Evolutionary conservation across 1,139 yeast genomes (phyloP), one percentile per base, ranked within the genome.

Genomic region (Suhomyces bolitotheri): DNA sequence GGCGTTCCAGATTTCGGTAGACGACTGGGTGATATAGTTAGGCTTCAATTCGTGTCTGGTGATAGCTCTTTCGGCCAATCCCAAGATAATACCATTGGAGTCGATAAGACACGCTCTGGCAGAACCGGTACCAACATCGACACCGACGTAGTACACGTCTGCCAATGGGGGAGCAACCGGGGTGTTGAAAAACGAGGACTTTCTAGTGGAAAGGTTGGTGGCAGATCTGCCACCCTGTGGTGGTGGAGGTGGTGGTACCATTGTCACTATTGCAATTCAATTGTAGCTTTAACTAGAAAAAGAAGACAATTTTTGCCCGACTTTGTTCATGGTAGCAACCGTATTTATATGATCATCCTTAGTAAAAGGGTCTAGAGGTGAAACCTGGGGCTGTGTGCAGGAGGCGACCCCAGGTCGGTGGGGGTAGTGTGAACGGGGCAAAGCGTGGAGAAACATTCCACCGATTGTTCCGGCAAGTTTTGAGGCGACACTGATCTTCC

Each of bases 61-160:
- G 45, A 84, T 84, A 19, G 89, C 85, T 40, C 89, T 74, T 53
- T 90, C 89, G 17, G 92, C 78, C 39, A 89, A 66, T 0, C 95
- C 87, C 33, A 88, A 65, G 38, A 92, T 89, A 33, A 83, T 80
- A 37, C 98, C 97, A 32, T 75, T 68, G 50, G 80, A 75, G 58
- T 90, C 94, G 45, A 90, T 87, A 17, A 92, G 68, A 56, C 96
- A 92, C 4, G 97, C 97, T 46, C 98, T 73, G 9, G 96, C 97
- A 4, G 96, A 85, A 12, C 97, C 98, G 1, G 98, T 90, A 16
- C 98, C 98, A 22, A 92, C 97, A 56, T 92, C 98, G 11, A 92
- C 96, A 41, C 97, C 97, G 33, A 90, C 78, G 54, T 82, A 89
- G 60, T 79, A 83, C 10, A 77, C 67, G 45, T 70, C 75, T 1